Percentiles rank a stretch among this genome's conserved stretches.
Conservation (phyloP, 371 early-diverging fungal genomes). For the Apophysomyces ossiformis region DNA sequence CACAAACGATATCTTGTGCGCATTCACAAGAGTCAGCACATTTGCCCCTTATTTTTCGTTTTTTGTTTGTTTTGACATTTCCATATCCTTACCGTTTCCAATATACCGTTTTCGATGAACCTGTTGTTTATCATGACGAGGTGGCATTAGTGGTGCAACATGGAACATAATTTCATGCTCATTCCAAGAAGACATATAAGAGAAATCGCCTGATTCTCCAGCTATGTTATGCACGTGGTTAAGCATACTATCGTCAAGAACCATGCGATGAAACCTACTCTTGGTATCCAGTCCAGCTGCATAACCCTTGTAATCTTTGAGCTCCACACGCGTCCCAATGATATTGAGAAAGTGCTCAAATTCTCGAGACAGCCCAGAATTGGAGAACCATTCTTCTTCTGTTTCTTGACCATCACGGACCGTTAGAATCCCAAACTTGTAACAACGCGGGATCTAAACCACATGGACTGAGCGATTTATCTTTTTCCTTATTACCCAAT, state of each 20-base stretch:
- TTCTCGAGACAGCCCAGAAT: conserved; percentile 60
- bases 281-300: conserved; percentile 83
- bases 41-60: background rate
- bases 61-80: too few relatives aligned
- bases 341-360: conserved; percentile 71
- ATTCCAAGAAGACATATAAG: conserved; percentile 78
- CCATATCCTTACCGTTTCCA: conserved; percentile 66
- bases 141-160: conserved; percentile 79
- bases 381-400: conserved; percentile 80
- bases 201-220: conserved; percentile 74
- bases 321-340: conserved; percentile 73
- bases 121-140: conserved; percentile 75
- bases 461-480: background rate
- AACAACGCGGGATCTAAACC: conserved; percentile 64
- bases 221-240: conserved; percentile 20
- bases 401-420: conserved; percentile 66
- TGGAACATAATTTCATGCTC: conserved; percentile 87
- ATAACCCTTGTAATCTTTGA: conserved; percentile 80
- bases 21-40: background rate
- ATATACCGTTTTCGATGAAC: conserved; percentile 83
- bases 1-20: conserved; percentile 67
- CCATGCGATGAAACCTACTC: conserved; percentile 45
- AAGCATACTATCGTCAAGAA: background rate
- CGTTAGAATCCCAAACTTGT: conserved; percentile 82
- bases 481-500: background rate